Percentiles rank a stretch among this genome's conserved stretches.
phyloP scores from a whole-genome alignment of 345 rosid species.

The Populus nigra region DNA sequence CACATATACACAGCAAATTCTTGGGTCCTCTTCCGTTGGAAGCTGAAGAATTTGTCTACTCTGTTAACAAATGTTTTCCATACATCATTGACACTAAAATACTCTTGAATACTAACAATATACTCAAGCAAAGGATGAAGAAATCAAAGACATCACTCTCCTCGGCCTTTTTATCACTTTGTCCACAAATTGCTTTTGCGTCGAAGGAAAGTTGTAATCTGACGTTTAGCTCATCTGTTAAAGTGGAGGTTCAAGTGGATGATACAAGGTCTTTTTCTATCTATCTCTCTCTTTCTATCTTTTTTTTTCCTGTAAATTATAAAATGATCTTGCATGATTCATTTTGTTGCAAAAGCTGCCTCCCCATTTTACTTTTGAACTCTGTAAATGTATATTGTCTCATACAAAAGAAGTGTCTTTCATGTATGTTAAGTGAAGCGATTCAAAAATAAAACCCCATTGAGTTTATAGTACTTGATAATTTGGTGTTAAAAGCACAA shows the following conservation, averaged over 20 bases:
- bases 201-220: constrained; percentile 25
- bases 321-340: neutral
- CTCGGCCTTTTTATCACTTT: constrained; percentile 60
- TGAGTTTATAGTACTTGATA: neutral
- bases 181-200: constrained; percentile 63
- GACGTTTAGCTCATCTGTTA: constrained; percentile 38
- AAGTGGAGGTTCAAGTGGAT: constrained; percentile 81
- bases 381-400: neutral
- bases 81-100: constrained; percentile 84
- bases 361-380: neutral
- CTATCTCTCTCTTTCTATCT: neutral
- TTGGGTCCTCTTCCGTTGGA: constrained; percentile 73
- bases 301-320: neutral
- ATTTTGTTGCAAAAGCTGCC: neutral
- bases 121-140: constrained; percentile 53
- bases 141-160: constrained; percentile 74
- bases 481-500: neutral
- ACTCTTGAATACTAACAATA: constrained; percentile 56
- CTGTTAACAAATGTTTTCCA: constrained; percentile 59
- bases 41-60: constrained; percentile 65
- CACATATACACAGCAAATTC: constrained; percentile 80
- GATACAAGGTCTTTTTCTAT: constrained; percentile 55
- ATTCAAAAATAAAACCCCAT: neutral
- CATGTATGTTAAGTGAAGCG: neutral
- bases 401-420: neutral